Evolutionary conservation across 768 basidiomycete genomes (phyloP), one percentile per base, ranked within the genome.

Genomic region (Auriculariales sp.): DNA sequence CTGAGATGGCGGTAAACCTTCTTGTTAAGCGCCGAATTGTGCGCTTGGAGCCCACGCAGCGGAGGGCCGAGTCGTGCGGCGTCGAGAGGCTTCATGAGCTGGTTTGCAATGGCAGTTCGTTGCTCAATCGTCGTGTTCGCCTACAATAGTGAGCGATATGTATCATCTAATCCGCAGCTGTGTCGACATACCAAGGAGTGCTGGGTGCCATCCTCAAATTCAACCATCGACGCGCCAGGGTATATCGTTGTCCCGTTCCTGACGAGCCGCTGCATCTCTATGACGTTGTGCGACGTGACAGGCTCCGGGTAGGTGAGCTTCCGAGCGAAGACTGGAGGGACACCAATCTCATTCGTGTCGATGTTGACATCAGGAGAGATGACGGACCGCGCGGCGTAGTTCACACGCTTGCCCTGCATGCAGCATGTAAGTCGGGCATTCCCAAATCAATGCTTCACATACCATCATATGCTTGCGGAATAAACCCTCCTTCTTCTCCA

Each of bases 401-500:
- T 98, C 53, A 99, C 95, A 60, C 95, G 92, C 71, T 99, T 99
- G 9, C 95, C 95, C 93, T 97, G 51, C 28, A 46, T 49, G 49
- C 0, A 36, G 46, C 35, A 50, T 14, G 36, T 10, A 35, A 39
- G 51, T 36, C 28, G 50, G 42, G 22, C 31, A 45, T 28, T 28
- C 29, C 9, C 11, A 45, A 29, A 33, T 47, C 49, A 22, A 45
- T 27, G 27, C 4, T 49, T 27, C 47, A 49, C 75, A 50, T 51
- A 91, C 93, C 95, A 99, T 99, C 95, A 99, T 98, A 60, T 99
- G 81, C 67, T 93, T 95, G 51, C 95, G 74, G 74, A 99, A 99
- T 46, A 99, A 63, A 39, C 95, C 95, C 55, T 98, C 95, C 66
- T 99, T 99, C 75, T 98, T 99, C 69, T 99, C 95, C 58, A 99